Conservation (phyloP, 306 rosid genomes). For the Fragaria ananassa region DNA sequence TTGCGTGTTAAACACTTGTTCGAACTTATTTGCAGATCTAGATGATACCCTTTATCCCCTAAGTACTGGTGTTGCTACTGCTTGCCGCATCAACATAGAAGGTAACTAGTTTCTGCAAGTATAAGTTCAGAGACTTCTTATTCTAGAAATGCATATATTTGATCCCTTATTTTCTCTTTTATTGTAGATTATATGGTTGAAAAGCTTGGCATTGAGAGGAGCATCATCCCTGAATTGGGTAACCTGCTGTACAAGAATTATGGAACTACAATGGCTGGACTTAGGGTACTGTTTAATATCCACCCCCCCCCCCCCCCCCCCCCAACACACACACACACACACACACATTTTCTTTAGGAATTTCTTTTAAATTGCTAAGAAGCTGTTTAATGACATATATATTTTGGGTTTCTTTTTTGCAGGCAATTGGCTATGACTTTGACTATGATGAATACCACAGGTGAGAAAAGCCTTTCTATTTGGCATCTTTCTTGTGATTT, state of each 20-base stretch:
- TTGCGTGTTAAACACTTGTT: slow-evolving; percentile 3
- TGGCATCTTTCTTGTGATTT: slow-evolving; percentile 3
- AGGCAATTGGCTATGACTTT: slow-evolving; percentile 94
- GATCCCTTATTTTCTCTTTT: background rate
- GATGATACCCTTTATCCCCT: slow-evolving; percentile 93
- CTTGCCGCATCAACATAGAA: slow-evolving; percentile 69
- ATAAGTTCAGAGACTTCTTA: background rate
- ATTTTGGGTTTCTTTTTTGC: slow-evolving; percentile 20
- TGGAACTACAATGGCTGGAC: slow-evolving; percentile 98
- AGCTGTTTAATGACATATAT: background rate
- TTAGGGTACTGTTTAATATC: slow-evolving; percentile 55
- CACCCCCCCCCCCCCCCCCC: too few relatives aligned
- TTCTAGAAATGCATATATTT: background rate
- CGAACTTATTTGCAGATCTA: slow-evolving; percentile 50
- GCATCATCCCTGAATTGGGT: slow-evolving; percentile 56
- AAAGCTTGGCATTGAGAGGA: slow-evolving; percentile 74
- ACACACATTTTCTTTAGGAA: background rate
- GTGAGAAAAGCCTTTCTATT: slow-evolving; percentile 29
- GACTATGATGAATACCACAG: slow-evolving; percentile 91
- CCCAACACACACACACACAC: too few relatives aligned
- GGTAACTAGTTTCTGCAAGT: slow-evolving; percentile 34
- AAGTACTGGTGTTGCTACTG: slow-evolving; percentile 64
- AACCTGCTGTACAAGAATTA: slow-evolving; percentile 74
- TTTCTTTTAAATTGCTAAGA: slow-evolving; percentile 11
- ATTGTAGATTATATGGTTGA: slow-evolving; percentile 78